Conservation (phyloP, 441 rosid species). For the Manihot esculenta region DNA sequence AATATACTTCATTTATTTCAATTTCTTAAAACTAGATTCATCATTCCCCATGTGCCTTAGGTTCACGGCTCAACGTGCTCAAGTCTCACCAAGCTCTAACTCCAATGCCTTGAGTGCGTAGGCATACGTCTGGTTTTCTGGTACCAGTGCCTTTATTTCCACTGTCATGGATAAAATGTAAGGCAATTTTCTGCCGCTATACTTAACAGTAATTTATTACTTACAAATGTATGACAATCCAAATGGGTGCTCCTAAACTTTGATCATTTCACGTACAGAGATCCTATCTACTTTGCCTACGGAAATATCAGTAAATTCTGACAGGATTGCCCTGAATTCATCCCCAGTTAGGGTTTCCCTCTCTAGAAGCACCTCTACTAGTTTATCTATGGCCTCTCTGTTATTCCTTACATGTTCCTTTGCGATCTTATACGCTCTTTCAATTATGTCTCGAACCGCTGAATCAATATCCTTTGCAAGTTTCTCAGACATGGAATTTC, state of each 20-base stretch:
- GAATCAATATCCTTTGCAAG: constrained; percentile 62
- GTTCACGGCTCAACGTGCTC: no score
- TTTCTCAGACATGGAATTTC: constrained; percentile 68
- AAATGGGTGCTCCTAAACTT: constrained; percentile 22
- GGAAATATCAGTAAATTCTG: constrained; percentile 44
- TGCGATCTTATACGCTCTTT: constrained; percentile 57
- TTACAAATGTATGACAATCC: background rate
- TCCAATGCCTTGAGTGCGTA: no score
- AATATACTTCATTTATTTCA: no score
- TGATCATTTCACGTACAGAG: constrained; percentile 35
- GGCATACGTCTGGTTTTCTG: no score
- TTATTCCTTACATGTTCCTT: constrained; percentile 53
- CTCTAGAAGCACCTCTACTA: constrained; percentile 72
- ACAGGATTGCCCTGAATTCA: constrained; percentile 58
- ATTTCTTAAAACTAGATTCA: no score
- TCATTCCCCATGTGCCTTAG: no score
- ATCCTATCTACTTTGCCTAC: constrained; percentile 27
- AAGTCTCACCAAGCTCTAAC: no score
- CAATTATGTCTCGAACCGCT: constrained; percentile 45
- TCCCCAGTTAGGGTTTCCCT: constrained; percentile 66
- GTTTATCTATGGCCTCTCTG: constrained; percentile 66
- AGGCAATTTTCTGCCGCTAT: background rate
- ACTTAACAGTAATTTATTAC: background rate
- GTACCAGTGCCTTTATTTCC: no score
- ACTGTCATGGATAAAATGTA: constrained; percentile 22